phyloP scores from a whole-genome alignment of 2,329 filamentous ascomycete genomes.

The Fusarium ambrosium region DNA sequence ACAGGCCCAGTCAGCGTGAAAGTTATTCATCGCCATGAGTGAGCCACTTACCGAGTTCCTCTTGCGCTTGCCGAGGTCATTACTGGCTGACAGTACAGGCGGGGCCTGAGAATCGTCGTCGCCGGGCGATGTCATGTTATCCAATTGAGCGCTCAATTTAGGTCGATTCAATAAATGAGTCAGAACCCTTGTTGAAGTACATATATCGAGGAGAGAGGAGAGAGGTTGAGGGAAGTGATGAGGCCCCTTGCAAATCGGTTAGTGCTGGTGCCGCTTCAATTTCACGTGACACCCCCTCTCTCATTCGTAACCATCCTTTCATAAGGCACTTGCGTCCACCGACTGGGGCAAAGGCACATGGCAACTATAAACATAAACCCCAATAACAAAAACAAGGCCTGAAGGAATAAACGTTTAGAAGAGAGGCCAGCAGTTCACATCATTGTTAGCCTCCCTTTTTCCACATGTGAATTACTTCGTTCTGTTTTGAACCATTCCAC shows the following conservation, averaged over 20 bases:
- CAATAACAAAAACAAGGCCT: too few species aligned
- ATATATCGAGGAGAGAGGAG: neutral
- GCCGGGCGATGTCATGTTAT: neutral
- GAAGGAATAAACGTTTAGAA: too few species aligned
- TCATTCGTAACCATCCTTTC: neutral
- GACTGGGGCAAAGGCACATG: too few species aligned
- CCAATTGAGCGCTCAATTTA: neutral
- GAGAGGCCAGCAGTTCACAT: too few species aligned
- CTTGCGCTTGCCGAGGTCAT: neutral
- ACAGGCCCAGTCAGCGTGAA: too few species aligned
- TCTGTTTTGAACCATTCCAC: too few species aligned
- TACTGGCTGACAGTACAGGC: neutral
- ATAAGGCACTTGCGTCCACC: too few species aligned
- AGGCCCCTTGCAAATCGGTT: neutral
- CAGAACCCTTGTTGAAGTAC: neutral
- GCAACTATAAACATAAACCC: too few species aligned
- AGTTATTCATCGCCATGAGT: neutral
- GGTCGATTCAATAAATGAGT: neutral
- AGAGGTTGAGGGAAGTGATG: neutral
- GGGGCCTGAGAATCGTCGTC: neutral
- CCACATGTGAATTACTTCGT: too few species aligned
- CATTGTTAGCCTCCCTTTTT: too few species aligned
- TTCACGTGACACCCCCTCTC: neutral
- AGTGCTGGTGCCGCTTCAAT: neutral
- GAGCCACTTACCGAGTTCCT: neutral